Base-by-base conservation (phyloP, 441 rosid genomes). In the Erodium moschatum region DNA sequence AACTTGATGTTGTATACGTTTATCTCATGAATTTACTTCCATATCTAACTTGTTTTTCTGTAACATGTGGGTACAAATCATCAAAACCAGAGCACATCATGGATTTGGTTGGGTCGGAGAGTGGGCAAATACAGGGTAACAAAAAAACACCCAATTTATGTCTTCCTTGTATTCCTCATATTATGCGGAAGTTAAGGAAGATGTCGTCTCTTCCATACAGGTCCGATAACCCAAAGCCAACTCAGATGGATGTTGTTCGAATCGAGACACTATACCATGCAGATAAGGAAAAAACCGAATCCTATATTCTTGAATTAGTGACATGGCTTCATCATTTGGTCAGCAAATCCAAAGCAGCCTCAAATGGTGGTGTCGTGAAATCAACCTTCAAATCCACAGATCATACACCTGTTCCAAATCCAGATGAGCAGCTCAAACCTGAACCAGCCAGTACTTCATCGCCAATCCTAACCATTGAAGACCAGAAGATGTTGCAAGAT, bases 211-310 rank as follows among this genome's bases (percentile, higher is more conserved):
- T 64, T 11, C 9, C 44, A 38, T 67, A 70, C 81, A 85, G 89
- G 76, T 74, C 81, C 68, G 87, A 85, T 38, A 77, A 77, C 69
- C 70, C 74, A 70, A 87, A 87, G 73, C 64, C 85, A 54, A 68
- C 81, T 6, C 76, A 81, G 29, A 67, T 76, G 29, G 89, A 84
- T 16, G 75, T 84, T 64, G 73, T 83, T 69, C 84, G 87, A 4
- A 80, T 87, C 13, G 88, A 87, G 74, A 87, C 92, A 46, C 83
- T 87, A 48, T 78, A 87, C 76, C 92, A 87, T 76, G 92, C 92
- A 3, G 82, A 83, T 67, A 87, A 81, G 79, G 85, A 78, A 54
- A 85, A 76, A 78, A 80, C 86, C 44, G 92, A 87, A 71, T 64
- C 80, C 74, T 85, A 79, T 74, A 85, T 87, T 70, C 92, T 87